Percentiles rank a stretch among this genome's conserved stretches.
phyloP scores from a whole-genome alignment of 805 yeast genomes.

The Lachancea sp. region DNA sequence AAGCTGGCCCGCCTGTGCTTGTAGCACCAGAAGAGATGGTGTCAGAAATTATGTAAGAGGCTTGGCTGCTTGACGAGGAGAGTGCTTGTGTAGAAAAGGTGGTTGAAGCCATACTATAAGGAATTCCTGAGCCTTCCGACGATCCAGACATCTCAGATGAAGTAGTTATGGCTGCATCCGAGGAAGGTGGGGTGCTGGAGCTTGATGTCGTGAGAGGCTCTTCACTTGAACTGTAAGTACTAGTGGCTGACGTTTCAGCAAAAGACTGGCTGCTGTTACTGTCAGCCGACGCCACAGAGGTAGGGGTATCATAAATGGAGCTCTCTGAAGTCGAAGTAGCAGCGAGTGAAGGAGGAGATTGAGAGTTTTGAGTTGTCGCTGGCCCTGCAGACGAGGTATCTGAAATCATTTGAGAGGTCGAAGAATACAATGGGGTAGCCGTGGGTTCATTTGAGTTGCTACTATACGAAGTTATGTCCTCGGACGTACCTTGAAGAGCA shows the following conservation, averaged over 20 bases:
- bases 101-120: no score
- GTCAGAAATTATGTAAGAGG: no score
- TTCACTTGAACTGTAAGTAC: no score
- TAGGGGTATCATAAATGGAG: constrained; percentile 7
- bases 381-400: background rate
- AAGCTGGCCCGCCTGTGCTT: no score
- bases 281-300: constrained; percentile 1
- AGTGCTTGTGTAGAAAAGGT: no score
- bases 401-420: constrained; percentile 1
- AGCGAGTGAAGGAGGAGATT: background rate
- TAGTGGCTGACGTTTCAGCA: background rate
- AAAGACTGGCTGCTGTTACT: background rate
- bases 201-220: no score
- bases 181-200: no score
- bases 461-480: background rate
- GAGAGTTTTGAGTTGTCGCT: background rate
- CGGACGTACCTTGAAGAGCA: background rate
- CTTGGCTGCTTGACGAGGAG: no score
- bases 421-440: background rate
- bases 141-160: no score
- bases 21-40: no score
- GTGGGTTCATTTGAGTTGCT: background rate
- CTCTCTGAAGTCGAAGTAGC: constrained; percentile 16
- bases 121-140: no score
- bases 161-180: no score